phyloP scores from a whole-genome alignment of 2,329 filamentous ascomycete genomes.

The Trichoderma gracile region DNA sequence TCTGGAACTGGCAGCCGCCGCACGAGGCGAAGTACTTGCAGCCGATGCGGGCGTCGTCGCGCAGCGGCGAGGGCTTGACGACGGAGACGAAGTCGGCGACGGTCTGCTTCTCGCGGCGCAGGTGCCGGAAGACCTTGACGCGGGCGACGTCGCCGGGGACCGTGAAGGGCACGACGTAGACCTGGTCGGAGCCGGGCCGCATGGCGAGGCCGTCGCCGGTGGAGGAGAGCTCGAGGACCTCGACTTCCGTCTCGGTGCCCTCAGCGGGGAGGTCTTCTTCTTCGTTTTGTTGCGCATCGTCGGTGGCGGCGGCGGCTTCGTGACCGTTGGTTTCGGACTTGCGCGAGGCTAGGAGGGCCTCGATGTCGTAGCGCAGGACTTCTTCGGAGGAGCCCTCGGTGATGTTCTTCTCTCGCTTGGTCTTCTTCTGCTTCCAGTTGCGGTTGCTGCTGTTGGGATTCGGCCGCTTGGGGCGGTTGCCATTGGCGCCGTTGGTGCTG shows the following conservation, averaged over 20 bases:
- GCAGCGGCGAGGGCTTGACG: constrained; percentile 67
- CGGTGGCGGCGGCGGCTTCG: background rate
- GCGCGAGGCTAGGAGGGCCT: constrained; percentile 52
- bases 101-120: constrained; percentile 65
- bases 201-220: constrained; percentile 88
- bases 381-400: constrained; percentile 66
- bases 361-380: constrained; percentile 64
- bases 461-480: constrained; percentile 31
- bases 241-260: constrained; percentile 76
- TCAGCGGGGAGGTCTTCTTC: constrained; percentile 58
- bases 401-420: constrained; percentile 60
- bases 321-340: constrained; percentile 35
- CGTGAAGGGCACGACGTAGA: constrained; percentile 88
- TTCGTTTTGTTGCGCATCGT: constrained; percentile 31
- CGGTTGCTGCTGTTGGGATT: constrained; percentile 29
- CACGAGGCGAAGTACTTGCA: constrained; percentile 89
- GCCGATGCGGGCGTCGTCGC: constrained; percentile 73
- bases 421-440: constrained; percentile 49
- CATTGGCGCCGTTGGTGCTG: constrained; percentile 22
- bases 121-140: constrained; percentile 76
- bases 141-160: constrained; percentile 80
- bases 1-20: constrained; percentile 95
- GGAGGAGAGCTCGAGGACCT: constrained; percentile 80
- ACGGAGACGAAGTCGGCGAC: constrained; percentile 82
- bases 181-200: constrained; percentile 59